Evolutionary conservation across 2,329 filamentous ascomycete species (phyloP).

Genomic region (Cercospora sesami): DNA sequence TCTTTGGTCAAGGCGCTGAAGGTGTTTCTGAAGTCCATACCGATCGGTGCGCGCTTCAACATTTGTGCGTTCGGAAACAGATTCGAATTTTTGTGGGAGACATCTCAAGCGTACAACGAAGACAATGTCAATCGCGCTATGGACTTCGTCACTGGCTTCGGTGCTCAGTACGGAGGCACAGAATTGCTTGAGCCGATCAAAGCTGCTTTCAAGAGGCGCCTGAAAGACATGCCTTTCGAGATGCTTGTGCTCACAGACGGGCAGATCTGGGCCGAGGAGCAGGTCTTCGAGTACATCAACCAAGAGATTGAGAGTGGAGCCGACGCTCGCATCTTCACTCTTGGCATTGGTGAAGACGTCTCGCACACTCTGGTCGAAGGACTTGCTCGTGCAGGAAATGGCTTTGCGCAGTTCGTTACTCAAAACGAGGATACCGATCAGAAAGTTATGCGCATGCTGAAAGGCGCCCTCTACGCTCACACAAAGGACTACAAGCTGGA

Average conservation of each 20-base stretch:
- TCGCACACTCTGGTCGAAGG: slow-evolving; percentile 61
- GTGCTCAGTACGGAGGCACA: slow-evolving; percentile 55
- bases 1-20: slow-evolving; percentile 59
- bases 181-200: slow-evolving; percentile 53
- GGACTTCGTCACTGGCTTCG: slow-evolving; percentile 46
- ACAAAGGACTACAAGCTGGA: slow-evolving; percentile 64
- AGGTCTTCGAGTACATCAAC: slow-evolving; percentile 53
- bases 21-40: slow-evolving; percentile 66
- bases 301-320: slow-evolving; percentile 45
- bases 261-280: slow-evolving; percentile 52
- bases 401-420: slow-evolving; percentile 62
- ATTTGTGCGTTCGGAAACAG: slow-evolving; percentile 65
- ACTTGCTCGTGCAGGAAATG: slow-evolving; percentile 58
- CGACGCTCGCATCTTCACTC: slow-evolving; percentile 56
- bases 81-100: slow-evolving; percentile 51
- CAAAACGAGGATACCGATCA: slow-evolving; percentile 65
- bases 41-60: slow-evolving; percentile 66
- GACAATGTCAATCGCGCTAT: slow-evolving; percentile 49
- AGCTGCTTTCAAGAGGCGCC: slow-evolving; percentile 50
- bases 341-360: slow-evolving; percentile 57
- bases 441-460: slow-evolving; percentile 73
- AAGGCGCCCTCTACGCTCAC: slow-evolving; percentile 67
- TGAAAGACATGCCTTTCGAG: slow-evolving; percentile 51
- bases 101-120: slow-evolving; percentile 50
- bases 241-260: slow-evolving; percentile 60